A percentile compares a stretch with the other conserved stretches of the same genome.
Conservation (phyloP, 129 eudicot species). For the Centaurea solstitialis region DNA sequence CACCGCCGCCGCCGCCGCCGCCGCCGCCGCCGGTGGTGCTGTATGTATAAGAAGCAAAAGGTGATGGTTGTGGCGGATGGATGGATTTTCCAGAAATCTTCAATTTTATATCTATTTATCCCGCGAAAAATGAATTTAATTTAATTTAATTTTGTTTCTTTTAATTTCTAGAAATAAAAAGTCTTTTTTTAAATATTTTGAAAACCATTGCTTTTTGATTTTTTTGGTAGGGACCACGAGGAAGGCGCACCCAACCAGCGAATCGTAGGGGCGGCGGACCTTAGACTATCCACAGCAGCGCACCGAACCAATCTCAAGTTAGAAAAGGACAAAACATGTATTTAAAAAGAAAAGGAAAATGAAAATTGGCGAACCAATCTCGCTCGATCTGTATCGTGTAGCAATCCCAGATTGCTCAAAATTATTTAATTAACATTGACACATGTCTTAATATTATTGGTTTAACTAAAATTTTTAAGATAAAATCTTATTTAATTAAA, state of each 20-base stretch:
- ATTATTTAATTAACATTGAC: no score
- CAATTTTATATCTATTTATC: background rate
- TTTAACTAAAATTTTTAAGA: no score
- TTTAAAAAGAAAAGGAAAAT: no score
- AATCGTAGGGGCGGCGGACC: background rate
- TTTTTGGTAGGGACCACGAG: background rate
- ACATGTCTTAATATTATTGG: no score
- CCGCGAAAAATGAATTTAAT: background rate
- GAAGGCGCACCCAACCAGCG: background rate
- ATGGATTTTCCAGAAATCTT: background rate
- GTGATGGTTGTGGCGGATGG: background rate
- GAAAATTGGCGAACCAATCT: no score
- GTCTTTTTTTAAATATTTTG: background rate
- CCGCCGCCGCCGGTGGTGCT: constrained; percentile 11
- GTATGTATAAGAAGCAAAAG: background rate
- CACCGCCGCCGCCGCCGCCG: no score
- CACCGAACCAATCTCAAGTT: no score
- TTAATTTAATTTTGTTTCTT: background rate
- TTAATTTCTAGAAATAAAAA: background rate
- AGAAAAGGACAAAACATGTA: no score
- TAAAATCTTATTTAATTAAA: no score
- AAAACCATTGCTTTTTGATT: background rate
- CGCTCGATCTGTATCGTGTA: no score
- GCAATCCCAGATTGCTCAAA: no score
- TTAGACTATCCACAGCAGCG: no score